Evolutionary conservation across 2,329 filamentous ascomycete genomes (phyloP).

Genomic region (Diaporthe sp.): DNA sequence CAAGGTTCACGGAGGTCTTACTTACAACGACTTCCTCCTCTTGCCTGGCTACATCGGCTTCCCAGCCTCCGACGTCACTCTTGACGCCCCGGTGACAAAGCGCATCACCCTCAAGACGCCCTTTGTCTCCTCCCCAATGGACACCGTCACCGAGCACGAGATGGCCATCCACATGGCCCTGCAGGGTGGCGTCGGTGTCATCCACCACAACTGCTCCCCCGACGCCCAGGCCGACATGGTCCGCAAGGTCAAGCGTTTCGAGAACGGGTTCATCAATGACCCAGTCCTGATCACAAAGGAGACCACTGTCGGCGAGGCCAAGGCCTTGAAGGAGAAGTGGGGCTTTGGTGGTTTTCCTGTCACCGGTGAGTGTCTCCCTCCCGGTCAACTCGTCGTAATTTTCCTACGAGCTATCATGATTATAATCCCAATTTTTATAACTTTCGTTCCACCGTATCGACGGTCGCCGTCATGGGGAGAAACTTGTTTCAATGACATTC

Average conservation of each 20-base stretch:
- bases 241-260: conserved; percentile 97
- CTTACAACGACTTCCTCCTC: conserved; percentile 98
- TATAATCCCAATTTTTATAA: conserved; percentile 87
- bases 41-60: conserved; percentile 99
- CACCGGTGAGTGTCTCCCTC: conserved; percentile 78
- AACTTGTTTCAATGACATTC: conserved; percentile 43
- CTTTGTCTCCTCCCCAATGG: conserved; percentile 98
- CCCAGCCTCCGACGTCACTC: conserved; percentile 85
- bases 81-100: conserved; percentile 95
- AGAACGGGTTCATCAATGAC: conserved; percentile 98
- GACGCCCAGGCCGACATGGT: conserved; percentile 99
- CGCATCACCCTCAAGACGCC: conserved; percentile 96
- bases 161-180: conserved; percentile 99
- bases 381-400: conserved; percentile 17
- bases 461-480: conserved; percentile 87
- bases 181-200: conserved; percentile 89
- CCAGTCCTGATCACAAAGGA: conserved; percentile 89
- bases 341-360: conserved; percentile 98
- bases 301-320: conserved; percentile 91
- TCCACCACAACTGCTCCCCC: conserved; percentile 99
- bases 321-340: conserved; percentile 95
- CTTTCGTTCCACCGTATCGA: conserved; percentile 99
- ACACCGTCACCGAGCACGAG: conserved; percentile 98
- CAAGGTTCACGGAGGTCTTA: conserved; percentile 90
- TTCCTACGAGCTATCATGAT: conserved; percentile 66